These are phyloP conservation scores for Salix udensis DNA, from an alignment of 345 rosid genomes.

Conservation along the genomic window DNA sequence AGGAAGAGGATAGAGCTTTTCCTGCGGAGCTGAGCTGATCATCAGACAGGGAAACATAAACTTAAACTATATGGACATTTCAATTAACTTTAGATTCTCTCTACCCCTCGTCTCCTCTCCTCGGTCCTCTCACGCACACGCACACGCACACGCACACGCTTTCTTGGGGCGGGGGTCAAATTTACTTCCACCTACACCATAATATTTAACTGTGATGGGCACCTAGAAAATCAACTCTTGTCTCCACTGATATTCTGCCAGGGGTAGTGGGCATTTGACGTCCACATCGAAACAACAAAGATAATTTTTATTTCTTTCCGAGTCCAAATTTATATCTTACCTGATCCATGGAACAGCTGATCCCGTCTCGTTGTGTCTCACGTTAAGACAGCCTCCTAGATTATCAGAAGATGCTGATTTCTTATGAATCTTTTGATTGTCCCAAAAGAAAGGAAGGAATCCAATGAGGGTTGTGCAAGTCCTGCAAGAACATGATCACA, in stretches of 20 bases:
- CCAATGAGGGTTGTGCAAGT: too few species aligned
- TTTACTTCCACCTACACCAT: not conserved
- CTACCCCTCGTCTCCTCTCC: not conserved
- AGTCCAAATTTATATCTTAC: too few species aligned
- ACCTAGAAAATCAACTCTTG: not conserved
- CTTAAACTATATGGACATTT: not conserved
- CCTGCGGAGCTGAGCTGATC: not conserved
- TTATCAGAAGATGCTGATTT: not conserved
- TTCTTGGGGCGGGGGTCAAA: not conserved
- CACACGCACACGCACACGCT: not conserved
- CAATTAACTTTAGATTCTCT: not conserved
- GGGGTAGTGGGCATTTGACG: too few species aligned
- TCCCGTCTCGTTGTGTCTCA: too few species aligned
- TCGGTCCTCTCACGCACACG: not conserved
- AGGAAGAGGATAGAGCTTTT: not conserved
- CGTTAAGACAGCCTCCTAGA: too few species aligned
- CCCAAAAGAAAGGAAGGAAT: not conserved
- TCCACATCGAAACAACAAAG: too few species aligned
- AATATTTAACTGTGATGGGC: not conserved
- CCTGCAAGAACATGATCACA: too few species aligned
- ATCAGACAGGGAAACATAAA: not conserved
- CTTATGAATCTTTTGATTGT: not conserved
- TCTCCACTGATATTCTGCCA: too few species aligned
- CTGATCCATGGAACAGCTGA: too few species aligned
- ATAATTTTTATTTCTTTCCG: too few species aligned